Base-by-base conservation (phyloP, 2,329 filamentous ascomycete genomes). In the Ophiocordyceps sinensis region DNA sequence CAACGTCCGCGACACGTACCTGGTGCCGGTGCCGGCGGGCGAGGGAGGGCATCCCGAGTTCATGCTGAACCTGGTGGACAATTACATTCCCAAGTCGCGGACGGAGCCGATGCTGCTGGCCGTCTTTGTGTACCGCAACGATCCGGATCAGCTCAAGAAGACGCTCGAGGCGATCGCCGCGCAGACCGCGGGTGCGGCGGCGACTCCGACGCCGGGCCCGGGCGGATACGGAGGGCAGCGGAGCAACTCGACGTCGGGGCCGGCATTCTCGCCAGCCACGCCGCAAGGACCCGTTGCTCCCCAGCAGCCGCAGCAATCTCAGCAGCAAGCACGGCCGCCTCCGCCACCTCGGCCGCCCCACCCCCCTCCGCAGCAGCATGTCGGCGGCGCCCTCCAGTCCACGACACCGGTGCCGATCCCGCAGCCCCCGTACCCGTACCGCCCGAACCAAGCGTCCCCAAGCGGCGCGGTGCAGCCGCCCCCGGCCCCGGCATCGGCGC, bases 1-100 rank as follows among this genome's bases (percentile, higher is more conserved):
- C 17, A 81, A 86, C 45, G 82, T 95, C 38, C 81, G 87, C 44
- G 89, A 96, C 55, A 85, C 88, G 2, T 96, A 96, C 58, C 73
- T 96, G 28, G 81, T 95, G 10, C 89, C 91, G 0, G 76, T 96
- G 5, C 76, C 86, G 28, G 72, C 79, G 5, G 86, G 85, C 23
- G 70, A 75, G 23, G 70, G 67, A 29, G 75, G 73, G 39, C 74
- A 89, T 36, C 89, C 91, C 0, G 84, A 88, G 46, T 94, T 95
- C 52, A 77, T 95, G 59, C 75, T 86, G 45, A 83, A 94, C 53
- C 72, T 96, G n/a, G 80, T 85, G 47, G 82, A 89, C 51, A 88
- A 88, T 57, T 75, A 76, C 28, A 74, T 95, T 28, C 84, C 88
- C 36, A 71, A 75, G 44, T 73, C 74, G 2, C 73, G 83, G 14